These are phyloP conservation scores for Beta lomatogona DNA, from an alignment of 179 eudicot genomes.

Conservation along the genomic window DNA sequence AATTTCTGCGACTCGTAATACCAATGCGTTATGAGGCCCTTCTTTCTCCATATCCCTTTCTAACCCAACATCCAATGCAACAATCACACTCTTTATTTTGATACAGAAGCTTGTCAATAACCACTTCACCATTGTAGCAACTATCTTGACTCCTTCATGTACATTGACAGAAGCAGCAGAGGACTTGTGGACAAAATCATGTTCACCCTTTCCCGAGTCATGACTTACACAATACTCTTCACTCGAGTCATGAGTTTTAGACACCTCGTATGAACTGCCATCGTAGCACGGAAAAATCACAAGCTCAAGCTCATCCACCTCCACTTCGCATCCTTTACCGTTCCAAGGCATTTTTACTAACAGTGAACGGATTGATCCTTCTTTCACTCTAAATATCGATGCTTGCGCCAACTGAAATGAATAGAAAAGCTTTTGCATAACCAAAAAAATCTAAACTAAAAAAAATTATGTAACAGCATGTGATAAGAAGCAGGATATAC, in stretches of 20 bases:
- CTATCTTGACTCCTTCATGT: conserved; percentile 93
- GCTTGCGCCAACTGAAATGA: conserved; percentile 56
- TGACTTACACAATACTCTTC: conserved; percentile 23
- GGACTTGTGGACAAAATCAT: conserved; percentile 32
- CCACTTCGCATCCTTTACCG: conserved; percentile 65
- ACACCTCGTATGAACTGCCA: conserved; percentile 21
- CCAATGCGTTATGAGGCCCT: conserved; percentile 52
- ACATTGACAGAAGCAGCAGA: conserved; percentile 45
- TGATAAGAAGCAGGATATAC: not conserved
- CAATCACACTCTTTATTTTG: conserved; percentile 61
- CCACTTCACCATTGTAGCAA: conserved; percentile 92
- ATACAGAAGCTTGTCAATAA: conserved; percentile 86
- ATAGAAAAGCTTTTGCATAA: not conserved
- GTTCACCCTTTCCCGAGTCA: conserved; percentile 39
- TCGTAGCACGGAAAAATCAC: conserved; percentile 52
- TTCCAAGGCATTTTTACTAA: conserved; percentile 84
- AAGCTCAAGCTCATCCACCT: conserved; percentile 84
- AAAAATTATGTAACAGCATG: not conserved
- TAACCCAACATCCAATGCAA: conserved; percentile 67
- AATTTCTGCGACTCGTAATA: conserved; percentile 66
- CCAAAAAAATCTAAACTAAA: not conserved
- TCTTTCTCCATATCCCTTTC: conserved; percentile 35
- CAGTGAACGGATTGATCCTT: conserved; percentile 83
- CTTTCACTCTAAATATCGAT: conserved; percentile 56
- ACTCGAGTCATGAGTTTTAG: conserved; percentile 34